These are phyloP conservation scores for Nicotiana noctiflora DNA, from an alignment of 257 asterid species.

Conservation along the genomic window DNA sequence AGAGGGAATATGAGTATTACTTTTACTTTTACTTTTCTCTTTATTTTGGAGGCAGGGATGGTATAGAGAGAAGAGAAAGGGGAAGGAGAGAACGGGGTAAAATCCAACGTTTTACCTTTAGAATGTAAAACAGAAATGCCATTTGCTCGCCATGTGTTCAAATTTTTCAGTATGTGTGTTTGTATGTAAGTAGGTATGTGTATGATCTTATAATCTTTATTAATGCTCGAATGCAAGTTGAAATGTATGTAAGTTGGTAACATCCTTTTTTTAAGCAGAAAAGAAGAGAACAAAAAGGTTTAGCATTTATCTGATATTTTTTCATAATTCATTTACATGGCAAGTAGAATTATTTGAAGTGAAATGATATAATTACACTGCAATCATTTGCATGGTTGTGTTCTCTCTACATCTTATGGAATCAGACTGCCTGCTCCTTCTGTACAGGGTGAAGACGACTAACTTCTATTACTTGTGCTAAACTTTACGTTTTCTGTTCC, in stretches of 20 bases:
- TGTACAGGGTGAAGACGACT: slow-evolving; percentile 11
- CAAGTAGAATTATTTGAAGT: neutral
- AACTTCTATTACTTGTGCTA: neutral
- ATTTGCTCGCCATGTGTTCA: neutral
- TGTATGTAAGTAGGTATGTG: neutral
- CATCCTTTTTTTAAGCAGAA: neutral
- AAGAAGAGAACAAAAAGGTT: neutral
- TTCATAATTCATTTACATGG: neutral
- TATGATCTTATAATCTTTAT: neutral
- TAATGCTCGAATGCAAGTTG: neutral
- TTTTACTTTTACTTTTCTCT: no score
- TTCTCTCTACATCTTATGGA: neutral
- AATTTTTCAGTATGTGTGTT: neutral
- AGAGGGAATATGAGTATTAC: no score
- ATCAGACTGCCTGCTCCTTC: neutral
- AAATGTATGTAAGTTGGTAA: neutral
- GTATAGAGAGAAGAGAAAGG: no score
- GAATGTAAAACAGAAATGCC: neutral
- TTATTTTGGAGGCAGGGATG: no score
- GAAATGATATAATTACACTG: slow-evolving; percentile 2
- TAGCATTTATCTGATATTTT: neutral
- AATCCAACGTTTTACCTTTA: neutral
- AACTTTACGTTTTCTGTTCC: neutral
- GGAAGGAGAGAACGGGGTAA: no score
- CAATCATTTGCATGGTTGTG: neutral